A percentile compares a stretch with the other conserved stretches of the same genome.
Evolutionary conservation across 2,329 filamentous ascomycete genomes (phyloP).

Genomic region (Leptographium radiaticola): DNA sequence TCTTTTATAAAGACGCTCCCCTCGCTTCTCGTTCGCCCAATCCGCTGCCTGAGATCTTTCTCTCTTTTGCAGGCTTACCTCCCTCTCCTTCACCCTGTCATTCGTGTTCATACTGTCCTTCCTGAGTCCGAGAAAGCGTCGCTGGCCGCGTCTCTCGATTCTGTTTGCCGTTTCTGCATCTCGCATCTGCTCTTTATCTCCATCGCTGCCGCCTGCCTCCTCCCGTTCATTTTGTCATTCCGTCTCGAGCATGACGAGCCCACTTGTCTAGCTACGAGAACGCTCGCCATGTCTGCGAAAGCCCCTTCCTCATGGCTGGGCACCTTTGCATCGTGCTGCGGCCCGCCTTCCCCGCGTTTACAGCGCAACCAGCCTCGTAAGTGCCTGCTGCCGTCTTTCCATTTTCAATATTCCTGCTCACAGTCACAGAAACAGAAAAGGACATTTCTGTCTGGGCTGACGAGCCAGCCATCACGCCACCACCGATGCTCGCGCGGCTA

Average conservation of each 20-base stretch:
- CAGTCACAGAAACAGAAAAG: conserved; percentile 14
- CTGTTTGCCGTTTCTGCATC: not conserved
- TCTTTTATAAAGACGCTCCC: not conserved
- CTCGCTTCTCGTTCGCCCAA: conserved; percentile 1
- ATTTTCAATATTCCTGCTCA: not conserved
- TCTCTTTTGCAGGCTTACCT: not conserved
- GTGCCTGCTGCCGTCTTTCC: not conserved
- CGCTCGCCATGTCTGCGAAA: conserved; percentile 23
- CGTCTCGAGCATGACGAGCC: not conserved
- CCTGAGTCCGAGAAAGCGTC: not conserved
- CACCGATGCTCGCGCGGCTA: conserved; percentile 15
- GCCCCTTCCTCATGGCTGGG: conserved; percentile 33
- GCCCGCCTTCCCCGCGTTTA: conserved; percentile 14
- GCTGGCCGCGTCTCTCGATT: not conserved
- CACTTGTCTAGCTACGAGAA: not conserved
- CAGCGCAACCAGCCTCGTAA: not conserved
- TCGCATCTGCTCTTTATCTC: not conserved
- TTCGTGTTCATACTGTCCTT: not conserved
- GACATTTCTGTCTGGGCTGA: conserved; percentile 16
- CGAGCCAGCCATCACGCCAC: conserved; percentile 19
- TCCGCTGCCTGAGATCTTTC: not conserved
- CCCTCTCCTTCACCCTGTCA: not conserved
- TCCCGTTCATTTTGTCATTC: not conserved
- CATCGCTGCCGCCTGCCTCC: not conserved
- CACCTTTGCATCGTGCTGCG: conserved; percentile 32